These are phyloP conservation scores for Reticulascus tulasneorum DNA, from an alignment of 2,329 filamentous ascomycete genomes.

Conservation along the genomic window DNA sequence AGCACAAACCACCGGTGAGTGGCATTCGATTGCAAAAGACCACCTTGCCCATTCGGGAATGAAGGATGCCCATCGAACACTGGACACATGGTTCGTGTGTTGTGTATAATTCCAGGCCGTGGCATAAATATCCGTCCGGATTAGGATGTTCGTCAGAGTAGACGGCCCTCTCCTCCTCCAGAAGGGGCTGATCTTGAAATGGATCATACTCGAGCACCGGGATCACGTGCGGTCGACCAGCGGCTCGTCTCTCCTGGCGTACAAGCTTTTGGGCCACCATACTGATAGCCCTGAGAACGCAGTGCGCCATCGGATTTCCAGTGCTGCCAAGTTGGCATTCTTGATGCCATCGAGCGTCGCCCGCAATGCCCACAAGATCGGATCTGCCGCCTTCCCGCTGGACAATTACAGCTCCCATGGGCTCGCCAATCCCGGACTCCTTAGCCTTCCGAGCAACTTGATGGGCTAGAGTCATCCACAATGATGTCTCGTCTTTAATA, in stretches of 20 bases:
- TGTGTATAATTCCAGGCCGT: conserved; percentile 87
- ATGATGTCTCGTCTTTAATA: conserved; percentile 57
- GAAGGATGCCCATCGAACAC: conserved; percentile 94
- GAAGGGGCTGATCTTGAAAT: conserved; percentile 65
- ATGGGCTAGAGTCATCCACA: conserved; percentile 66
- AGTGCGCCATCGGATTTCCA: conserved; percentile 75
- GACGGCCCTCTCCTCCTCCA: conserved; percentile 60
- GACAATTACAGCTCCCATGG: conserved; percentile 72
- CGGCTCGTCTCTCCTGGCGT: conserved; percentile 45
- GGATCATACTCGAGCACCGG: conserved; percentile 53
- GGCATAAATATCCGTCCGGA: conserved; percentile 85
- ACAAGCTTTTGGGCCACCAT: conserved; percentile 72
- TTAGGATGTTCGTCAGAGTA: conserved; percentile 62
- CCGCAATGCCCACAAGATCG: conserved; percentile 67
- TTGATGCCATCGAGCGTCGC: conserved; percentile 68
- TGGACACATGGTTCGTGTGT: conserved; percentile 96
- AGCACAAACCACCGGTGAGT: conserved; percentile 75
- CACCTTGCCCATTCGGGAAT: conserved; percentile 85
- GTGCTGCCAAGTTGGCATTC: conserved; percentile 43
- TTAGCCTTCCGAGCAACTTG: conserved; percentile 58
- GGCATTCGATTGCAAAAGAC: conserved; percentile 78
- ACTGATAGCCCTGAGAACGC: conserved; percentile 73
- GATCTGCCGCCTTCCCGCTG: conserved; percentile 52
- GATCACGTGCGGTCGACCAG: conserved; percentile 26
- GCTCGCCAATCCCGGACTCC: conserved; percentile 57